These are phyloP conservation scores for Acanthamoeba rhysodes DNA, from an alignment of 208 protist species.

Conservation along the genomic window DNA sequence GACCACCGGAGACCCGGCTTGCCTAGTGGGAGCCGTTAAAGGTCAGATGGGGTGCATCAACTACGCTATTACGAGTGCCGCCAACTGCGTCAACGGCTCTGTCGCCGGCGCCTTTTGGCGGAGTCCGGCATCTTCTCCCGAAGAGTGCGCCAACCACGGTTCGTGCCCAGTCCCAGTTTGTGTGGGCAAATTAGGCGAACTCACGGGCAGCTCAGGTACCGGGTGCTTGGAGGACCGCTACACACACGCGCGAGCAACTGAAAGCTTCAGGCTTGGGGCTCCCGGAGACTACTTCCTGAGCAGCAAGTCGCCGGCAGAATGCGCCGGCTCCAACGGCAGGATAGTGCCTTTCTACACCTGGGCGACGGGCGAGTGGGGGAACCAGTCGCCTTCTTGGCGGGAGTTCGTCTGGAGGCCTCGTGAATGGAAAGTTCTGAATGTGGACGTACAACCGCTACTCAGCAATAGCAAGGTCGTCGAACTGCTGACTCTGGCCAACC, in stretches of 20 bases:
- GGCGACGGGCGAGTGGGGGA: background rate
- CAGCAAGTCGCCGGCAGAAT: background rate
- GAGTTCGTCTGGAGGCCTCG: background rate
- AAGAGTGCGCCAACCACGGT: background rate
- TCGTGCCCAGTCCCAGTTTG: too few relatives aligned
- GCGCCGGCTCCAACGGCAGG: background rate
- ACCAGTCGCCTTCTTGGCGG: background rate
- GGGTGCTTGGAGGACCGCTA: background rate
- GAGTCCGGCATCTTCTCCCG: background rate
- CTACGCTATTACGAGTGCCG: background rate
- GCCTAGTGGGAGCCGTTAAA: background rate
- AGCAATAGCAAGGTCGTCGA: background rate
- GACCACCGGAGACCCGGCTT: background rate
- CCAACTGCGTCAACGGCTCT: background rate
- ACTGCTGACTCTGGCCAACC: background rate
- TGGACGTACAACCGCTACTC: background rate
- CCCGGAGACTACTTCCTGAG: slow-evolving; percentile 2
- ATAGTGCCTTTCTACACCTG: background rate
- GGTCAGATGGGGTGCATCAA: background rate
- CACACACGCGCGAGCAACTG: background rate
- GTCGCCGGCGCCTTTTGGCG: background rate
- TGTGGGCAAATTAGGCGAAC: background rate
- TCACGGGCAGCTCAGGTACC: background rate
- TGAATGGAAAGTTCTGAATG: background rate
- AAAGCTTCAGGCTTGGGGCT: background rate